Evolutionary conservation across 768 basidiomycete species (phyloP).

Genomic region (Suillus tomentosus): DNA sequence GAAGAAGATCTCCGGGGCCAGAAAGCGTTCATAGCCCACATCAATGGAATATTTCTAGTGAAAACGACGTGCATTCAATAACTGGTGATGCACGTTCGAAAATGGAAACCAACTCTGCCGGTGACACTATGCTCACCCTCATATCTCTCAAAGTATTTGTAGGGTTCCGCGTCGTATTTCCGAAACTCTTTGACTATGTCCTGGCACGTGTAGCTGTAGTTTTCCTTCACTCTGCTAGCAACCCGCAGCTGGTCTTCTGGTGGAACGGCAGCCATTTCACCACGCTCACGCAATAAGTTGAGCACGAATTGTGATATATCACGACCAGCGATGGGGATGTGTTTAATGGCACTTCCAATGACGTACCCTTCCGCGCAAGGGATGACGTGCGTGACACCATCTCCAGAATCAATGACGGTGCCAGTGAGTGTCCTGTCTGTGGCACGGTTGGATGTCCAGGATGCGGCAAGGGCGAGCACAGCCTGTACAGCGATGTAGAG

Average conservation of each 20-base stretch:
- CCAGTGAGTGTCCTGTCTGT: conserved; percentile 92
- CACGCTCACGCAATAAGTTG: conserved; percentile 92
- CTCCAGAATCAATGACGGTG: conserved; percentile 98
- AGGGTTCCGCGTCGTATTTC: conserved; percentile 96
- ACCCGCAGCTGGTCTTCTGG: conserved; percentile 93
- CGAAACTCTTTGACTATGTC: conserved; percentile 99
- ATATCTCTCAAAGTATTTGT: conserved; percentile 91
- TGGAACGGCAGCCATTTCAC: conserved; percentile 87
- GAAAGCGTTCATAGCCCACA: conserved; percentile 97
- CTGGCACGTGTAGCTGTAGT: conserved; percentile 97
- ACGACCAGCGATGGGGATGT: conserved; percentile 97
- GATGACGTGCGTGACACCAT: conserved; percentile 99
- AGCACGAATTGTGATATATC: conserved; percentile 97
- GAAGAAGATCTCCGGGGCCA: conserved; percentile 99
- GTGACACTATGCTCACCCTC: conserved; percentile 94
- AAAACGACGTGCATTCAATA: conserved; percentile 2
- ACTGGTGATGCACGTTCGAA: neutral
- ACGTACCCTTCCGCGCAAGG: conserved; percentile 97
- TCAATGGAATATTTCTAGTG: conserved; percentile 89
- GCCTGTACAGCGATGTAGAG: conserved; percentile 99
- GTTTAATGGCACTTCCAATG: conserved; percentile 98
- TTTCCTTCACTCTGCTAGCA: conserved; percentile 95
- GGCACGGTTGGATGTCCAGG: conserved; percentile 91
- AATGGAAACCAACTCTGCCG: conserved; percentile 62
- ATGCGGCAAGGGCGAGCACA: conserved; percentile 95